Evolutionary conservation across 2,329 filamentous ascomycete genomes (phyloP).

Genomic region (Hypoxylon sp.): DNA sequence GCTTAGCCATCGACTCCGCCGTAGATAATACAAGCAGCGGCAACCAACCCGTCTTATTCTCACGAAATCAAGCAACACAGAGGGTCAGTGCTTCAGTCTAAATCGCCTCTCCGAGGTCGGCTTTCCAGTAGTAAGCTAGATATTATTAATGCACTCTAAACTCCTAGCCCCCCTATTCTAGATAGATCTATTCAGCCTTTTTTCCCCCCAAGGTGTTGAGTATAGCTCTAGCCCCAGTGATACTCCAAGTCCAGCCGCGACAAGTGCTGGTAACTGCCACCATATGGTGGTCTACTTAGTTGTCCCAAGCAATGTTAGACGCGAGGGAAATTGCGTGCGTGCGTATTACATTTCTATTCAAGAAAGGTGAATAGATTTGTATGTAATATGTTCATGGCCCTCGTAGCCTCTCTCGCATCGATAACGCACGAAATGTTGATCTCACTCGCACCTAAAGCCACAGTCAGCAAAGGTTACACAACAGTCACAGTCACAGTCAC

Average conservation of each 20-base stretch:
- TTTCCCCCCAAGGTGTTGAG: background rate
- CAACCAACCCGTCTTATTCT: background rate
- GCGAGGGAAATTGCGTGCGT: too few species aligned
- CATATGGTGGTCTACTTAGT: too few species aligned
- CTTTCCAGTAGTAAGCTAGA: slow-evolving; percentile 2
- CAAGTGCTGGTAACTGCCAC: background rate
- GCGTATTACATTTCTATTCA: slow-evolving; percentile 65
- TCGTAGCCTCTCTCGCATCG: slow-evolving; percentile 88
- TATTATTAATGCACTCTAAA: slow-evolving; percentile 1
- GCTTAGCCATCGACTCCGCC: background rate
- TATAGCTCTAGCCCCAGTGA: background rate
- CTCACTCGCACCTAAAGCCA: slow-evolving; percentile 84
- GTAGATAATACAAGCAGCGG: background rate
- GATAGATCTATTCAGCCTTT: slow-evolving; percentile 19
- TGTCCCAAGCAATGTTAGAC: too few species aligned
- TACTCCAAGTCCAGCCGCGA: background rate
- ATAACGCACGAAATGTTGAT: slow-evolving; percentile 99
- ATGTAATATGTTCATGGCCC: slow-evolving; percentile 95
- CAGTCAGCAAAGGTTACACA: slow-evolving; percentile 21
- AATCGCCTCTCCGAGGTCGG: background rate
- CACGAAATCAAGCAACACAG: background rate
- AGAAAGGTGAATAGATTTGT: slow-evolving; percentile 97
- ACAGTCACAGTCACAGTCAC: background rate
- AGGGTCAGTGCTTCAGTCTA: background rate
- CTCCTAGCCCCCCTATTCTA: slow-evolving; percentile 2